These are phyloP conservation scores for Dothideomycetidae sp. DNA, from an alignment of 2,329 filamentous ascomycete species.

Conservation along the genomic window DNA sequence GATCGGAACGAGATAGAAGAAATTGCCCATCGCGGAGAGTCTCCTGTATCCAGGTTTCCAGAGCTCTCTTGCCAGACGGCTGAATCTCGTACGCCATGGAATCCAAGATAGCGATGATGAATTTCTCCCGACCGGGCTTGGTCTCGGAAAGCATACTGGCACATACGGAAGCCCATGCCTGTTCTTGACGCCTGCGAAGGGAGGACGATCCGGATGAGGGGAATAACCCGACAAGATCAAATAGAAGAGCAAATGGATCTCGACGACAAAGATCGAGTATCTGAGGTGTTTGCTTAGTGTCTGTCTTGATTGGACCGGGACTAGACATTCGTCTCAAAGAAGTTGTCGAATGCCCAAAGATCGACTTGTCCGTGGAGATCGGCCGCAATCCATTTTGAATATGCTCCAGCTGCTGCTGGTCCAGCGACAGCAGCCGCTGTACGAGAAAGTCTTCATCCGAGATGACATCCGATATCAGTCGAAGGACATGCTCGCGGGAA, in stretches of 20 bases:
- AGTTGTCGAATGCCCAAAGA: conserved; percentile 47
- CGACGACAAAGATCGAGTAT: conserved; percentile 72
- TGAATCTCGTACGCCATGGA: conserved; percentile 75
- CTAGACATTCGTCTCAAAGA: conserved; percentile 31
- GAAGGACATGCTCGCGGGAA: conserved; percentile 59
- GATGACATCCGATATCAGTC: conserved; percentile 67
- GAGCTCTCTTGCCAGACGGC: conserved; percentile 77
- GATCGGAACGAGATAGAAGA: conserved; percentile 70
- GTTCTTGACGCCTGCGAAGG: conserved; percentile 43
- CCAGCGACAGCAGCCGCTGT: conserved; percentile 62
- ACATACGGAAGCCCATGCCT: conserved; percentile 79
- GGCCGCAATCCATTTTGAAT: conserved; percentile 66
- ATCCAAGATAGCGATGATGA: conserved; percentile 72
- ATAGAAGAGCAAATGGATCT: conserved; percentile 71
- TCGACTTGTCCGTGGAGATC: conserved; percentile 69
- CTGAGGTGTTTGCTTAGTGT: conserved; percentile 2
- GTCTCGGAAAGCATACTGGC: conserved; percentile 67
- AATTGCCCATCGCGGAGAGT: conserved; percentile 88
- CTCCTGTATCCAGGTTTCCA: conserved; percentile 92
- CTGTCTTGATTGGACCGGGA: conserved; percentile 3
- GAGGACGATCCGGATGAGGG: conserved; percentile 63
- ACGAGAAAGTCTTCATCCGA: conserved; percentile 82
- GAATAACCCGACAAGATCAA: conserved; percentile 78
- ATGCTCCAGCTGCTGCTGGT: conserved; percentile 59
- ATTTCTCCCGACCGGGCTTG: conserved; percentile 62